A percentile compares a stretch with the other conserved stretches of the same genome.
These are phyloP conservation scores for Serendipita sp. DNA, from an alignment of 768 basidiomycete genomes.

Conservation along the genomic window DNA sequence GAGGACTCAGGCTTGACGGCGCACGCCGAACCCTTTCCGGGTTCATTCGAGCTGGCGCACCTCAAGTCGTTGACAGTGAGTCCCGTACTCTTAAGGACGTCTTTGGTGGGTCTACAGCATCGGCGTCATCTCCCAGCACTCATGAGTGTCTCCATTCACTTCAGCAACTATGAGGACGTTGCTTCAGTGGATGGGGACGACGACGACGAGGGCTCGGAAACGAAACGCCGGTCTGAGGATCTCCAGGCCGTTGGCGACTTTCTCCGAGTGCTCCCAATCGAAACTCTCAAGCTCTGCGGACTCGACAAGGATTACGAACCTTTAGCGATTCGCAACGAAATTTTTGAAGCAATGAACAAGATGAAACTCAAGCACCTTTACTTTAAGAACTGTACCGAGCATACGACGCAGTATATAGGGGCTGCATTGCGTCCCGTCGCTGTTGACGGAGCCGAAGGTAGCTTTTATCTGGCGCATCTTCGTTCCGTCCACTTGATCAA, in stretches of 20 bases:
- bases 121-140: constrained; percentile 3
- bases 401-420: neutral
- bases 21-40: neutral
- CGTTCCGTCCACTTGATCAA: neutral
- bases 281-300: neutral
- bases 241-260: neutral
- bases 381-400: neutral
- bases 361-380: neutral
- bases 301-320: neutral
- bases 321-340: neutral
- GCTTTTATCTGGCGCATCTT: neutral
- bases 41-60: neutral
- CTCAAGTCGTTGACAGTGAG: neutral
- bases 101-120: neutral
- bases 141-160: constrained; percentile 6
- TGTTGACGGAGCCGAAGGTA: neutral
- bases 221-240: neutral
- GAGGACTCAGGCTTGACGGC: neutral
- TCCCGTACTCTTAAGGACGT: neutral
- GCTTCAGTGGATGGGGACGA: constrained; percentile 1
- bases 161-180: neutral
- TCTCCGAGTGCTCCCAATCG: neutral
- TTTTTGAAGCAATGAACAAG: neutral
- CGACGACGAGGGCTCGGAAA: neutral
- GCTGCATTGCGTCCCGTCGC: neutral